phyloP scores from a whole-genome alignment of 495 filamentous ascomycete species.

The Podospora appendiculata region DNA sequence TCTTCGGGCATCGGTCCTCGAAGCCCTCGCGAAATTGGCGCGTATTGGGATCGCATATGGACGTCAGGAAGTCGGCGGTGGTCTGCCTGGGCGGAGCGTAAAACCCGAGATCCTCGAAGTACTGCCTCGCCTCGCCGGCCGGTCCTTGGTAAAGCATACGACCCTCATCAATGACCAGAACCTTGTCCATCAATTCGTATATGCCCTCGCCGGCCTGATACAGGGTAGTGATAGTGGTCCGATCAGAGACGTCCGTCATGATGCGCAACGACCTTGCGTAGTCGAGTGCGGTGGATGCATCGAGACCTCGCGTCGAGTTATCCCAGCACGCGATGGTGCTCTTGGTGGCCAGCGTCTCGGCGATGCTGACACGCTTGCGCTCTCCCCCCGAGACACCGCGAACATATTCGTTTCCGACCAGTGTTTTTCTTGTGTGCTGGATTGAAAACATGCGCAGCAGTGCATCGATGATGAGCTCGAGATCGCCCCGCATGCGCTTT shows the following conservation, averaged over 20 bases:
- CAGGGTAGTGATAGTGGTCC: constrained; percentile 74
- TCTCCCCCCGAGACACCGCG: constrained; percentile 62
- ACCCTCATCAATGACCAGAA: constrained; percentile 57
- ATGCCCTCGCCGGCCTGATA: constrained; percentile 82
- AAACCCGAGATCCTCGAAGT: constrained; percentile 56
- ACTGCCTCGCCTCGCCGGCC: constrained; percentile 47
- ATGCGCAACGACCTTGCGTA: constrained; percentile 70
- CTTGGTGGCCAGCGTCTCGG: constrained; percentile 38
- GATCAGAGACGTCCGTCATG: constrained; percentile 75
- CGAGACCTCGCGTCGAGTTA: constrained; percentile 75
- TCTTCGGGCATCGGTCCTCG: constrained; percentile 58
- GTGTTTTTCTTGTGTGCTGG: constrained; percentile 69
- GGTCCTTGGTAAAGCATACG: constrained; percentile 63
- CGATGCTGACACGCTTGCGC: constrained; percentile 49
- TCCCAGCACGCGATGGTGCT: constrained; percentile 51
- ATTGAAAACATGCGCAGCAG: constrained; percentile 73
- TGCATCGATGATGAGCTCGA: constrained; percentile 60
- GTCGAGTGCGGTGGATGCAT: constrained; percentile 72
- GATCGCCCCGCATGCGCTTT: constrained; percentile 58
- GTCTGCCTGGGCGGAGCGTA: constrained; percentile 47
- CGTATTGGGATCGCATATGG: constrained; percentile 59
- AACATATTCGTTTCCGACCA: constrained; percentile 78
- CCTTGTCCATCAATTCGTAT: constrained; percentile 73
- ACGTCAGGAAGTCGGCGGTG: constrained; percentile 66
- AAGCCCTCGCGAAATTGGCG: constrained; percentile 53